Base-by-base conservation (phyloP, 345 rosid genomes). In the Eucalyptus regnans region DNA sequence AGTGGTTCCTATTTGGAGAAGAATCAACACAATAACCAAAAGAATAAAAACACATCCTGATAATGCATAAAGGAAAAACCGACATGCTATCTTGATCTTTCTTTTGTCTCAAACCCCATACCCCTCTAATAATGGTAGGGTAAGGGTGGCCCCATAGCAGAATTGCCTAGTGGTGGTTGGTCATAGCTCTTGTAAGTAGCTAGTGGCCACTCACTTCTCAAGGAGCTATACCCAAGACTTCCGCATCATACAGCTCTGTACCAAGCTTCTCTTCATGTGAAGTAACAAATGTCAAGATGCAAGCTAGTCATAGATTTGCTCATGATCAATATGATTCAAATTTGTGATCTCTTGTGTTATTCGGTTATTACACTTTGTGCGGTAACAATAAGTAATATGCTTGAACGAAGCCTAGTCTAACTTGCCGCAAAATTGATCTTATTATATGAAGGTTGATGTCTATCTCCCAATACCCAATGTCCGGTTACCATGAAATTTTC, bases 101-200 rank as follows among this genome's bases (percentile, higher is more conserved):
- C 31, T 12, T 12, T 52, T 52, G n/a, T 60, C 68, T 60, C 31
- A 12, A 27, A 60, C 85, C 60, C 91, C 81, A 76, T 89, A 41
- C 23, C 87, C 80, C 58, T 44, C 87, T 87, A 90, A 90, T 64
- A 56, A 86, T 86, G 88, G 88, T 87, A 86, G 88, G 64, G 90
- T 88, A 86, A 76, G 87, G 89, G 89, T 89, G 91, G 62, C 89
- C 90, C 84, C 48, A 89, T 89, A 89, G 90, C 16, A 18, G 89
- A 89, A 87, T 88, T 89, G 88, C 16, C 84, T 15, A 4, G 66
- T 88, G 86, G 90, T 86, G 90, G 88, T 88, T 86, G 86, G 88
- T 88, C 18, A 68, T 88, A 88, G 90, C 88, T 84, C 84, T 25
- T 56, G 23, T 86, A 31, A 66, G 68, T 88, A 76, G 86, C 86